Base-by-base conservation (phyloP, 2,329 filamentous ascomycete genomes). In the Claviceps lovelessii region DNA sequence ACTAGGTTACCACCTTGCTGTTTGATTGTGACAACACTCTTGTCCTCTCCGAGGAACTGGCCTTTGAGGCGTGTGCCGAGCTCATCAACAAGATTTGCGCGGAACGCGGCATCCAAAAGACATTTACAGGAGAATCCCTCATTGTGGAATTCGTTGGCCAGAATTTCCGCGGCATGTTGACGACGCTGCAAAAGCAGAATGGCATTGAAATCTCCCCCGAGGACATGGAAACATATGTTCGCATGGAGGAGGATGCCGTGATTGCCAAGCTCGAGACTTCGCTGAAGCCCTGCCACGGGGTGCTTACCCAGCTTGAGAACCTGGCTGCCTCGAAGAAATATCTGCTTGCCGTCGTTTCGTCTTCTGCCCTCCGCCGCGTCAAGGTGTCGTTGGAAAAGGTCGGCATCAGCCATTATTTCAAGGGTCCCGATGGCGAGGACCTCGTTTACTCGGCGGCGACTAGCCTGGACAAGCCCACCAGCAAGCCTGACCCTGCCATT, bases 121-220 rank as follows among this genome's bases (percentile, higher is more conserved):
- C 79, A 67, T 95, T 94, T 76, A 90, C 86, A 4, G 86, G 86
- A 65, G 80, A 84, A 50, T 77, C 82, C 57, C 83, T 95, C 59
- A 87, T 95, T 72, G 75, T 77, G 62, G 87, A 95, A 73, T 95
- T 94, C 65, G 88, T 95, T 62, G 90, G 90, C 63, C 86, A 93
- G 70, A 95, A 94, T 79, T 95, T 95, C 79, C 88, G 89, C 62
- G 88, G 88, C 71, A 95, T 95, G 88, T 84, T 95, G 72, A 71
- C 75, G 56, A 82, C 81, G 58, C 81, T 95, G 58, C 83, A 90
- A 70, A 73, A 81, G 69, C 85, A 86, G 70, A 83, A 88, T 76
- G 76, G 77, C 70, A 91, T 95, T 71, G 72, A 77, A 53, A 80
- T 95, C 71, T 63, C 71, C 31, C 69, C 76, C 23, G 81, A 80